A percentile compares a stretch with the other conserved stretches of the same genome.
Conservation (phyloP, 2,329 filamentous ascomycete species). For the Fusarium lateritium region DNA sequence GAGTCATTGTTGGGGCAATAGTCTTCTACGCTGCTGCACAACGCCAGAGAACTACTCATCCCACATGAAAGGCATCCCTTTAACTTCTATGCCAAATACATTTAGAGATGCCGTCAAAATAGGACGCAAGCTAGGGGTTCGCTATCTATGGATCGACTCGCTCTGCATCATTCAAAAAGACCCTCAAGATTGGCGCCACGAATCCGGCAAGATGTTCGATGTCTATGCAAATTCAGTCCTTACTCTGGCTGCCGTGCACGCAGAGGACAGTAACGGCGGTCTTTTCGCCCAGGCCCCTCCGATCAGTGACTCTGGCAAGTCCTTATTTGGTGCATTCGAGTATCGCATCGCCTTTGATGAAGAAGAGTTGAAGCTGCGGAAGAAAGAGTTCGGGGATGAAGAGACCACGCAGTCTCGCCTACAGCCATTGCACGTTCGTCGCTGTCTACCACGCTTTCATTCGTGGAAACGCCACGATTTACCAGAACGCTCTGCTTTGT, state of each 20-base stretch:
- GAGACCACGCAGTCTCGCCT: too few species aligned
- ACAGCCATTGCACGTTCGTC: not conserved
- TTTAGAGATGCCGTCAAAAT: slow-evolving; percentile 14
- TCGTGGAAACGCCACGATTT: not conserved
- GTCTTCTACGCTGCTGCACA: not conserved
- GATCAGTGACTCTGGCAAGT: not conserved
- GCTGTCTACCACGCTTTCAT: not conserved
- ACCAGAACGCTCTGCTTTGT: not conserved
- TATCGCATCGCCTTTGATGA: not conserved
- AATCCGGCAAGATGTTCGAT: slow-evolving; percentile 10
- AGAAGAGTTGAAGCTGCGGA: not conserved
- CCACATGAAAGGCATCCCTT: not conserved
- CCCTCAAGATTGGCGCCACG: slow-evolving; percentile 2
- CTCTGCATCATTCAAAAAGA: slow-evolving; percentile 39
- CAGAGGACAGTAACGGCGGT: not conserved
- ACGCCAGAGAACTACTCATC: not conserved
- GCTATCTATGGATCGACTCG: slow-evolving; percentile 35
- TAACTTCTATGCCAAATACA: not conserved
- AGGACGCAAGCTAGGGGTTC: slow-evolving; percentile 7
- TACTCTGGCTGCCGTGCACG: slow-evolving; percentile 4
- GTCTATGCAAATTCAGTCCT: slow-evolving; percentile 6
- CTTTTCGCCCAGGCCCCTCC: not conserved
- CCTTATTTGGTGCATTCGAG: not conserved
- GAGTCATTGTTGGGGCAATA: slow-evolving; percentile 15
- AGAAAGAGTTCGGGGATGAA: not conserved